Evolutionary conservation across 768 basidiomycete species (phyloP), one percentile per base, ranked within the genome.

Genomic region (Amanita rimosa): DNA sequence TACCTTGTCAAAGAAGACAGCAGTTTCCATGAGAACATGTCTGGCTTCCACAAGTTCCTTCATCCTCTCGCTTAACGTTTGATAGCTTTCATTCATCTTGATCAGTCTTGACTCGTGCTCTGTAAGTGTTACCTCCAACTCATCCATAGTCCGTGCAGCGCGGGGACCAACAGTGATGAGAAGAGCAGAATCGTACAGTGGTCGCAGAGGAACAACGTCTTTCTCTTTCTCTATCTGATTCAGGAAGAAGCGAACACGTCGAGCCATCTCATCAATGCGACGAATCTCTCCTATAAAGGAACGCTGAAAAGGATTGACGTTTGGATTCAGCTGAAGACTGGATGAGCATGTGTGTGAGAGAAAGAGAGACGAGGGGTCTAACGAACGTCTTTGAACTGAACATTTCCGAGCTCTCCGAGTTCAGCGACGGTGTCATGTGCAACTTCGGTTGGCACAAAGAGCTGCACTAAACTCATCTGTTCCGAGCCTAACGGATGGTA

Each of bases 231-330:
- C 78, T 53, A 96, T 91, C 60, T 97, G 92, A 24, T 75, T 69
- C 1, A 75, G 64, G 60, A 98, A 96, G 66, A 97, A 94, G 49
- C 93, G 84, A 44, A 93, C 82, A 31, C 92, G 86, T 55, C 96
- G 87, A 6, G 87, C 85, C 85, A 95, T 94, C 61, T 99, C 95
- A 64, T 96, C 95, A 52, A 95, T 78, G 54, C 88, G 83, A 33
- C 96, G 83, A 55, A 99, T 91, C 64, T 96, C 94, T 31, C 87
- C 90, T 52, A 96, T 90, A 64, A 95, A 99, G 4, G 94, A 93
- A 54, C 96, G 89, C 73, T 99, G 95, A 71, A 98, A 99, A 14
- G 95, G 88, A 65, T 95, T 97, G 57, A 97, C 82, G 53, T 79
- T 79, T 10, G 94, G 90, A 66, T 98, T 98, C 57, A 98, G 70